A percentile compares a stretch with the other conserved stretches of the same genome.
These are phyloP conservation scores for Daldinia concentrica DNA, from an alignment of 495 filamentous ascomycete genomes.

Conservation along the genomic window DNA sequence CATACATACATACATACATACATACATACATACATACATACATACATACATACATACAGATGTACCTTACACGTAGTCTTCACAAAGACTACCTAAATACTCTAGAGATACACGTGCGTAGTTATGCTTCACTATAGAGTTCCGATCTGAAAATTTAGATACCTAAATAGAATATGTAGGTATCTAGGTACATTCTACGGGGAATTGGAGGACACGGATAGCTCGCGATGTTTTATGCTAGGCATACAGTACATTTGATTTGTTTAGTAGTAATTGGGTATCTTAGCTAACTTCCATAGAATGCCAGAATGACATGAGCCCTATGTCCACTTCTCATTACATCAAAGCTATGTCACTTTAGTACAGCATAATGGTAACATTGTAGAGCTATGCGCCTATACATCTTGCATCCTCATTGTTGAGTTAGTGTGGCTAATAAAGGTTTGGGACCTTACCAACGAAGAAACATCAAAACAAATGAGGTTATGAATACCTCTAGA, in stretches of 20 bases:
- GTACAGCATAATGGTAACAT: background rate
- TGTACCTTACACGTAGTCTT: no score
- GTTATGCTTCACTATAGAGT: no score
- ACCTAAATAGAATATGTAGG: background rate
- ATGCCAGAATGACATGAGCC: background rate
- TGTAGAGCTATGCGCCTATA: background rate
- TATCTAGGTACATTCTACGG: background rate
- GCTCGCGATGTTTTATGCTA: background rate
- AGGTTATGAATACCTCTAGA: background rate
- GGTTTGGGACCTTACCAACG: conserved; percentile 7
- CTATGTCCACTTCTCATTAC: background rate
- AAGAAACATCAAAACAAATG: conserved; percentile 1
- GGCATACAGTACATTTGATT: background rate
- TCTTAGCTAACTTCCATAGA: conserved; percentile 12
- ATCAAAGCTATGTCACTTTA: background rate
- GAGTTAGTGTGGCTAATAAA: conserved; percentile 13
- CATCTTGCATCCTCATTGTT: background rate
- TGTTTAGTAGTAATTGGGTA: conserved; percentile 32
- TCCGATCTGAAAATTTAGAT: background rate
- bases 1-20: no score
- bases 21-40: no score
- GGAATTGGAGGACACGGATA: background rate
- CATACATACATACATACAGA: no score
- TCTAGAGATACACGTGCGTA: background rate
- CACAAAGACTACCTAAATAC: background rate